These are phyloP conservation scores for Candida orba DNA, from an alignment of 805 yeast species.

Conservation along the genomic window DNA sequence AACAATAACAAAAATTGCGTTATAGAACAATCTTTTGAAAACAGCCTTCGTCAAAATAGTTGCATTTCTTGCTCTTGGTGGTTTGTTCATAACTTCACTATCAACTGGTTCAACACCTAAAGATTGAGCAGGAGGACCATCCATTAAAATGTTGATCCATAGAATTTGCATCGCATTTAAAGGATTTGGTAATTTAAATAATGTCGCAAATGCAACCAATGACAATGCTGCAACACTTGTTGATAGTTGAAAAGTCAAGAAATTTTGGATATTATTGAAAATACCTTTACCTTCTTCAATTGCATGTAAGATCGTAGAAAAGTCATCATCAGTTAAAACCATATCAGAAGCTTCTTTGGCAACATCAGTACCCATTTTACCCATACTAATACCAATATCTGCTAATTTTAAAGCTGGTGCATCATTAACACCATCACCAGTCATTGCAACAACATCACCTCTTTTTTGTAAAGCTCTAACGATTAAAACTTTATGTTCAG, in stretches of 20 bases:
- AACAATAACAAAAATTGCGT: constrained; percentile 67
- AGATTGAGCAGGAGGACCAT: constrained; percentile 98
- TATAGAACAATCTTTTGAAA: constrained; percentile 63
- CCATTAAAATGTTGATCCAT: constrained; percentile 97
- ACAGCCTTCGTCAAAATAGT: constrained; percentile 69
- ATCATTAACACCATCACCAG: constrained; percentile 99
- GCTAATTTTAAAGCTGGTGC: constrained; percentile 97
- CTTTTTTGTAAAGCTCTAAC: constrained; percentile 84
- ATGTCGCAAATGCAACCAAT: constrained; percentile 78
- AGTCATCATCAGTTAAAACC: constrained; percentile 96
- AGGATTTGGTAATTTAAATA: constrained; percentile 87
- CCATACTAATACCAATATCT: constrained; percentile 94
- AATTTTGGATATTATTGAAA: constrained; percentile 90
- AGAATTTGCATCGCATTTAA: constrained; percentile 96
- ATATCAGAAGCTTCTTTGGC: constrained; percentile 98
- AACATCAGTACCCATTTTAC: constrained; percentile 91
- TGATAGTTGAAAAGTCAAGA: constrained; percentile 90
- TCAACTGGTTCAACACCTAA: constrained; percentile 97
- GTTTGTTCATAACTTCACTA: constrained; percentile 88
- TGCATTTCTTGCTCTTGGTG: constrained; percentile 89
- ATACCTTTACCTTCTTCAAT: constrained; percentile 98
- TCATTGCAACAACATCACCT: constrained; percentile 96
- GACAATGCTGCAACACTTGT: constrained; percentile 94
- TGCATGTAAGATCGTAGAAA: constrained; percentile 87
- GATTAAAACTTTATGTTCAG: constrained; percentile 86